Base-by-base conservation (phyloP, 495 filamentous ascomycete genomes). In the Lasiosphaeria ovina region DNA sequence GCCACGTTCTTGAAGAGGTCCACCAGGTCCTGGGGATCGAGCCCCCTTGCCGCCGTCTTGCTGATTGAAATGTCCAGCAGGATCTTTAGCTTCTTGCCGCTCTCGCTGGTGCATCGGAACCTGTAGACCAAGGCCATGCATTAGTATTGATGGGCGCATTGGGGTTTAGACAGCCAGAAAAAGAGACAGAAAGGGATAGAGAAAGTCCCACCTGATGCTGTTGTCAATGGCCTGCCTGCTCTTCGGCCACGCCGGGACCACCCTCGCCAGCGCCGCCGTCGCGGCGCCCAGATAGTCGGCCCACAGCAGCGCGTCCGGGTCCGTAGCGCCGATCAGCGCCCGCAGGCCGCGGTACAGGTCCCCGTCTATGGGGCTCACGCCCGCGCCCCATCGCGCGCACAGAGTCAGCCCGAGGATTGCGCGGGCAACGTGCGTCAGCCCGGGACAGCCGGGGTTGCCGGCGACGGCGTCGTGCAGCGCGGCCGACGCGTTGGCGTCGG, bases 311-410 rank as follows among this genome's bases (percentile, higher is more conserved):
- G 70, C 67, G 40, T 79, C 72, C 0, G 70, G 65, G 59, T 70
- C 66, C 7, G 66, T 59, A 12, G 58, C 60, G 42, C 63, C 58
- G 34, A 76, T 60, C 58, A 80, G 60, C 42, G 62, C 67, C 31
- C 71, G 71, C 3, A 85, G 64, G 52, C 74, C 75, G 12, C 61
- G 48, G 35, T 71, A 66, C 11, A 83, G 66, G 8, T 69, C 65
- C 49, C 69, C 66, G 58, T 85, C 78, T 32, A 80, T 78, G 2
- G 79, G 75, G 14, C 73, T 74, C 9, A 96, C 73, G 58, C 83
- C 79, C 6, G 83, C 86, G 12, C 87, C 89, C 83, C 90, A 95
- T 62, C 93, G 81, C 50, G 87, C 89, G 55, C 86, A 92, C 11
- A 93, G 81, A 3, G 88, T 81, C 2, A 97, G 73, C 0, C 87